These are phyloP conservation scores for Colletotrichum sp. DNA, from an alignment of 2,329 filamentous ascomycete species.

Conservation along the genomic window DNA sequence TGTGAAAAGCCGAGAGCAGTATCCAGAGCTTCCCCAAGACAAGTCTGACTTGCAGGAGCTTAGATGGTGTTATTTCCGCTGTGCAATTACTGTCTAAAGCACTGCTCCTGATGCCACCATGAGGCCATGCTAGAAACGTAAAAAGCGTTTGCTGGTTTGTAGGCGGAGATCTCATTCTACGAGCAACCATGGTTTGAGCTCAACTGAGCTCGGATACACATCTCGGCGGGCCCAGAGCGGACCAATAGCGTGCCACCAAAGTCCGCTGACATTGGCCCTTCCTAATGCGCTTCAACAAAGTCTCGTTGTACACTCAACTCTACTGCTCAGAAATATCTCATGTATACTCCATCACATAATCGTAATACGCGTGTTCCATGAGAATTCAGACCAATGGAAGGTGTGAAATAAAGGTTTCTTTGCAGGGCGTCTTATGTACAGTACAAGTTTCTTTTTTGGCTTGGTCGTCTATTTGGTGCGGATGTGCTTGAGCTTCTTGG, in stretches of 20 bases:
- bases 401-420: not conserved
- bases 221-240: not conserved
- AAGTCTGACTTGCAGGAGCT: not conserved
- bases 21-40: not conserved
- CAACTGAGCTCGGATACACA: not conserved
- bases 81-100: not conserved
- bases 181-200: not conserved
- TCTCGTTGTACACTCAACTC: not conserved
- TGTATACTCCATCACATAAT: not conserved
- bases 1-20: not conserved
- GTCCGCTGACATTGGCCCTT: not conserved
- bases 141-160: not conserved
- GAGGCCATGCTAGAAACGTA: accelerated
- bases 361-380: not conserved
- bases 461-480: slow-evolving; percentile 70
- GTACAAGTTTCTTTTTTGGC: not conserved
- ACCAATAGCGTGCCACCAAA: not conserved
- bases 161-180: not conserved
- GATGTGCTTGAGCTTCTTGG: slow-evolving; percentile 87
- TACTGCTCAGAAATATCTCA: not conserved
- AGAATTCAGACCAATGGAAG: not conserved
- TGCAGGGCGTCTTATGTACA: slow-evolving; percentile 33
- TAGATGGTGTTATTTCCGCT: not conserved
- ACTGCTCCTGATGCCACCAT: not conserved
- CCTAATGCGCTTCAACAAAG: not conserved